Base-by-base conservation (phyloP, 805 yeast species). In the Lachancea quebecensis region DNA sequence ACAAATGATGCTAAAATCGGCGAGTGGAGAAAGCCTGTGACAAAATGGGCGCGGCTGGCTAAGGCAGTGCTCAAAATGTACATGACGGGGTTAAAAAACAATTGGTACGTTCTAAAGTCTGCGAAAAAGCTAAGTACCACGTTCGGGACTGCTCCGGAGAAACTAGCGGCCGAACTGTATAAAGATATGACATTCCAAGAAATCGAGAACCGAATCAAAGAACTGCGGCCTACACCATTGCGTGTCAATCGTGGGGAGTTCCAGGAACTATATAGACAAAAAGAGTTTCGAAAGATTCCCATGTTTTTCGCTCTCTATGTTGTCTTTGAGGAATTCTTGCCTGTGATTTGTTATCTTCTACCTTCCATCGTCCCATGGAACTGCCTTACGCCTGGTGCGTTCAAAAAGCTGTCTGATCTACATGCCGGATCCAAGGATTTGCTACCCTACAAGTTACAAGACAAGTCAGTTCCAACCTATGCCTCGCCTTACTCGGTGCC, bases 281-380 rank as follows among this genome's bases (percentile, higher is more conserved):
- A 49, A 17, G 70, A 78, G 54, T 62, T 73, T 45, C 51, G 62
- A 56, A 79, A 78, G 56, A 51, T 80, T 15, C 85, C 85, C 2
- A 18, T 62, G n/a, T 79, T 80, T 60, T 70, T 72, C 1, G 36
- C 78, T 2, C 50, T 77, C 6, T 65, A 74, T 39, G 38, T 74
- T 25, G 50, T 77, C 2, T 78, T 77, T 57, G 75, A 74, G 55
- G 86, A 80, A 52, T 54, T 65, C 41, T 75, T 82, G 0, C 81
- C 82, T 0, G 16, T 76, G 1, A 50, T 80, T 4, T 77, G 82
- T 54, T 75, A 71, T 44, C 57, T 67, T 3, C 56, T 78, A 41
- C 85, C 85, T 0, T 75, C 74, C 49, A 55, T 79, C 4, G 72
- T 80, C 0, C 82, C 84, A 9, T 72, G 72, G 64, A 78, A 82